Base-by-base conservation (phyloP, 441 rosid genomes). In the Arabidopsis lyrata region DNA sequence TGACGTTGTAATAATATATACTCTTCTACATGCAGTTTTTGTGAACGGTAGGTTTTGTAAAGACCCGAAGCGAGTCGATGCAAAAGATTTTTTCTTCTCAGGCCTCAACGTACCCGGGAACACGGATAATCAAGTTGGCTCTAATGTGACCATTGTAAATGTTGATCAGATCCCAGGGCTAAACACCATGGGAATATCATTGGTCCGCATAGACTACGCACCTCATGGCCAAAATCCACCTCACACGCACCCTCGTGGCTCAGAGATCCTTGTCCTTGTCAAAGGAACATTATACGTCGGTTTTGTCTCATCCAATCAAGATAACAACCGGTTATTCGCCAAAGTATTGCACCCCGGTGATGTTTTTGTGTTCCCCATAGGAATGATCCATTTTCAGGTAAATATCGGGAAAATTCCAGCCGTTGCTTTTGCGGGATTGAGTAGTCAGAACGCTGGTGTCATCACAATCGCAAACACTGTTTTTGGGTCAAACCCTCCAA, bases 31-130 rank as follows among this genome's bases (percentile, higher is more conserved):
- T 70, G 77, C 76, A 82, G 87, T 71, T 47, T 81, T 82, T 38
- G 86, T 86, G 41, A 82, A 86, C 34, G 87, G 87, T 10, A 69
- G 73, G 24, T 68, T 85, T 24, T 83, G 85, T 72, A 85, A 83
- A 64, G 73, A 83, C 22, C 83, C 81, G 0, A 72, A 9, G 44
- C 71, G 8, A 3, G 80, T 29, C 0, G 64, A 44, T 5, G 79
- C 80, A 2, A 29, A 74, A 0, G 86, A 84, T 29, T 85, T 85
- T 72, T 77, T 42, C 70, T 60, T 22, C 63, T 32, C 80, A 11
- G 82, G 85, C 11, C 70, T 80, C 2, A 70, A 78, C 48, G 42
- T 8, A 0, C 70, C 84, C 0, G 59, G 80, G 50, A 16, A 55
- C 73, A 82, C 83, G 0, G 4, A 55, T 4, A 83, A 84, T 32